These are phyloP conservation scores for Suillus hirtellus DNA, from an alignment of 768 basidiomycete species.

Conservation along the genomic window DNA sequence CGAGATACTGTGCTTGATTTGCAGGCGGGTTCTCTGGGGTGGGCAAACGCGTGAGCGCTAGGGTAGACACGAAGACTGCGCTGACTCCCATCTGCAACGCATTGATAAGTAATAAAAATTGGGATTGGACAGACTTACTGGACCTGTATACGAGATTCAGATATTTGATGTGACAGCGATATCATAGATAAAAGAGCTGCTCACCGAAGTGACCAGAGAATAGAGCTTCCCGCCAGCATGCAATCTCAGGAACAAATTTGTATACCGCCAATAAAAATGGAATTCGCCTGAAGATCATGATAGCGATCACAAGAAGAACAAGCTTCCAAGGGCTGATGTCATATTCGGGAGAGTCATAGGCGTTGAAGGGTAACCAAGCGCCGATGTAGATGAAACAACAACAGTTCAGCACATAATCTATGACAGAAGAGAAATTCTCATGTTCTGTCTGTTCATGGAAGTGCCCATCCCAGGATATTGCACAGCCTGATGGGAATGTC, in stretches of 20 bases:
- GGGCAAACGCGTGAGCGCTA: slow-evolving; percentile 66
- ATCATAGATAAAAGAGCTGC: slow-evolving; percentile 15
- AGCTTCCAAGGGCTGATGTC: slow-evolving; percentile 73
- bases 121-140: slow-evolving; percentile 39
- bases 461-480: slow-evolving; percentile 90
- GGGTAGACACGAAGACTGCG: slow-evolving; percentile 82
- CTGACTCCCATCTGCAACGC: slow-evolving; percentile 80
- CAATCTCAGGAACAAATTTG: slow-evolving; percentile 84
- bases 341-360: slow-evolving; percentile 55
- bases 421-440: slow-evolving; percentile 84
- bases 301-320: slow-evolving; percentile 60
- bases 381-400: slow-evolving; percentile 84
- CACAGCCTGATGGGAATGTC: slow-evolving; percentile 61
- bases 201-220: slow-evolving; percentile 91
- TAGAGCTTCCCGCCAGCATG: slow-evolving; percentile 79
- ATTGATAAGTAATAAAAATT: neutral
- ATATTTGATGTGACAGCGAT: neutral
- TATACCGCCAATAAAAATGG: slow-evolving; percentile 78
- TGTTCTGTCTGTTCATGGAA: slow-evolving; percentile 80
- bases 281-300: slow-evolving; percentile 77
- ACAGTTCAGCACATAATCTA: slow-evolving; percentile 84
- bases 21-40: slow-evolving; percentile 57
- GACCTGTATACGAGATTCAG: slow-evolving; percentile 38
- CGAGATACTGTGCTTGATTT: slow-evolving; percentile 70
- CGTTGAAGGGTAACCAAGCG: slow-evolving; percentile 76